Evolutionary conservation across 2,329 filamentous ascomycete species (phyloP), one percentile per base, ranked within the genome.

Genomic region (Davidsoniella virescens): DNA sequence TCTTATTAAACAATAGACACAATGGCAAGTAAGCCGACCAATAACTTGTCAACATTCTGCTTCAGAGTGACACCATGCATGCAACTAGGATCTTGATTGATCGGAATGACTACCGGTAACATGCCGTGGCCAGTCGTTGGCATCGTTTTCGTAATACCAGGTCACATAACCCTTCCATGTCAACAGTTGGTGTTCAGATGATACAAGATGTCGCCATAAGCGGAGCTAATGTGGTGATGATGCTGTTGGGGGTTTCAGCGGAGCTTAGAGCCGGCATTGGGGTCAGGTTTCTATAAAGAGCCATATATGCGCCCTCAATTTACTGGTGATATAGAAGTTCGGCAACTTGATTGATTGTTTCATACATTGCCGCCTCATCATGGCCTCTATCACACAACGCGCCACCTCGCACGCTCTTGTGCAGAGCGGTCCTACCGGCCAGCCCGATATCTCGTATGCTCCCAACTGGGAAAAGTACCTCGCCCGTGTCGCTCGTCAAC

Each of bases 401-500:
- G 47, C 64, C 41, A 52, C 53, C 5, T 42, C 50, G 7, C 43
- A 44, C 26, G 47, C 53, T 26, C 50, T 52, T n/a, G 43, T 50
- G 2, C 26, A 33, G 26, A 29, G 42, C 6, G 53, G 53, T 5
- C 53, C 52, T 20, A 43, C 47, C 5, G 53, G 53, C 37, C 53
- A 54, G 17, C 53, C 51, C 3, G 49, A 51, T 46, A 53, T 55
- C 20, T 47, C 47, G n/a, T 55, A 55, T 42, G 51, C 52, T 36
- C 50, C 52, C 38, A 50, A 51, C 43, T 49, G 50, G 45, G 54
- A 50, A 12, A 51, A 53, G 26, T 55, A 49, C 45, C 44, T 40
- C 4, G 43, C 26, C n/a, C 51, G 54, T 10, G 48, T 52, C 17
- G 40, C 50, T 18, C 40, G 47, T 17, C 51, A 51, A 16, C 48